Conservation (phyloP, 2,329 filamentous ascomycete genomes). For the Xylariomycetidae sp. region DNA sequence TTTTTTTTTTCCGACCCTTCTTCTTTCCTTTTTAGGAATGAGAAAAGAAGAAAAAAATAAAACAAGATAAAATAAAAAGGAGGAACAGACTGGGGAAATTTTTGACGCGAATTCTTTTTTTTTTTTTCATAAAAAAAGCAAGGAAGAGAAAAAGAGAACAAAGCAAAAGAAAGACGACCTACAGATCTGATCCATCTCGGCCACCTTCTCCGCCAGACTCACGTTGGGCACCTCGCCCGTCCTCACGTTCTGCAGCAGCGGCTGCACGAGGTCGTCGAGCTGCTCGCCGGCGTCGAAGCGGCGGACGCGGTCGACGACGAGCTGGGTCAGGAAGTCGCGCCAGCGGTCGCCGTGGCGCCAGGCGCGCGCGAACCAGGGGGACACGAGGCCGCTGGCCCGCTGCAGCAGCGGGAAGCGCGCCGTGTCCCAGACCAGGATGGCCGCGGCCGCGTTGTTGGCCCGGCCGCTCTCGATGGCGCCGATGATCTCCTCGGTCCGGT, state of each 20-base stretch:
- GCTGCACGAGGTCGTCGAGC: conserved; percentile 4
- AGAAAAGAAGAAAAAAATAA: no score
- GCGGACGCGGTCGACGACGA: neutral
- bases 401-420: neutral
- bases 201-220: neutral
- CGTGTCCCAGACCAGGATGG: conserved; percentile 2
- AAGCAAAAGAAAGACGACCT: neutral
- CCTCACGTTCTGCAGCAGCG: neutral
- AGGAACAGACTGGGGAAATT: no score
- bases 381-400: neutral
- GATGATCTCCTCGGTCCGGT: neutral
- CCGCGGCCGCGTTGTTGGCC: neutral
- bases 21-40: no score
- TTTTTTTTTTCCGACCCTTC: no score
- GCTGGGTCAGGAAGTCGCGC: neutral
- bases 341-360: conserved; percentile 1
- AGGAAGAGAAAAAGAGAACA: no score
- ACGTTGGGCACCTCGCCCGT: neutral
- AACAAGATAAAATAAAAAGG: no score
- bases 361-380: neutral
- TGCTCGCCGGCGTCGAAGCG: conserved; percentile 2
- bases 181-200: conserved; percentile 3
- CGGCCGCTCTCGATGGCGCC: neutral
- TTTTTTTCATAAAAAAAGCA: no score
- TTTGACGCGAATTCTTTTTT: no score